Conservation (phyloP, 306 rosid species). For the Cicer bijugum region DNA sequence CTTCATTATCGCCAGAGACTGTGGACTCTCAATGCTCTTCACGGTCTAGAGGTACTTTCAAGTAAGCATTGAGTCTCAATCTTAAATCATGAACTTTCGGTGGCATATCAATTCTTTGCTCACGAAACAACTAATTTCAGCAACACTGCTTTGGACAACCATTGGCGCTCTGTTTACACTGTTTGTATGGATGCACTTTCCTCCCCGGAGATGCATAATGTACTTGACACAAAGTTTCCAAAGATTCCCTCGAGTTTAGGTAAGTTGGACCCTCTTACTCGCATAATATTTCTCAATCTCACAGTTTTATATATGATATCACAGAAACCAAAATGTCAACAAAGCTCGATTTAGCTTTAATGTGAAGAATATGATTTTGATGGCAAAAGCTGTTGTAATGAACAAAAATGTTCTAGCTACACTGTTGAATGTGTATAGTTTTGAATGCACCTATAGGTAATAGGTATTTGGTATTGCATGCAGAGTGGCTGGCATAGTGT, state of each 20-base stretch:
- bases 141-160: slow-evolving; percentile 57
- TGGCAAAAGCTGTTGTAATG: slow-evolving; percentile 14
- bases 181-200: slow-evolving; percentile 64
- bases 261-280: slow-evolving; percentile 49
- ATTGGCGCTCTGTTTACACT: slow-evolving; percentile 70
- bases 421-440: neutral
- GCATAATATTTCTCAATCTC: slow-evolving; percentile 22
- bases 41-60: slow-evolving; percentile 42
- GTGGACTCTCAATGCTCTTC: slow-evolving; percentile 43
- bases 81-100: slow-evolving; percentile 30
- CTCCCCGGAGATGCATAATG: slow-evolving; percentile 62
- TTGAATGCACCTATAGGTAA: neutral
- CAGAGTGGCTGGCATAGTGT: slow-evolving; percentile 11
- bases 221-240: slow-evolving; percentile 48
- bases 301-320: slow-evolving; percentile 25
- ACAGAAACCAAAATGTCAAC: slow-evolving; percentile 23
- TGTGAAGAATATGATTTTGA: slow-evolving; percentile 38
- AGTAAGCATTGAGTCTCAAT: slow-evolving; percentile 48
- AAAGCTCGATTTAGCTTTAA: slow-evolving; percentile 15
- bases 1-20: slow-evolving; percentile 48
- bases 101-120: slow-evolving; percentile 35
- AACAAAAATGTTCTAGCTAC: neutral
- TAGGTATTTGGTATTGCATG: slow-evolving; percentile 31
- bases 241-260: slow-evolving; percentile 49
- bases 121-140: slow-evolving; percentile 54